Percentiles rank a stretch among this genome's conserved stretches.
phyloP scores from a whole-genome alignment of 1,139 yeast genomes.

The Diutina scorzettiae region DNA sequence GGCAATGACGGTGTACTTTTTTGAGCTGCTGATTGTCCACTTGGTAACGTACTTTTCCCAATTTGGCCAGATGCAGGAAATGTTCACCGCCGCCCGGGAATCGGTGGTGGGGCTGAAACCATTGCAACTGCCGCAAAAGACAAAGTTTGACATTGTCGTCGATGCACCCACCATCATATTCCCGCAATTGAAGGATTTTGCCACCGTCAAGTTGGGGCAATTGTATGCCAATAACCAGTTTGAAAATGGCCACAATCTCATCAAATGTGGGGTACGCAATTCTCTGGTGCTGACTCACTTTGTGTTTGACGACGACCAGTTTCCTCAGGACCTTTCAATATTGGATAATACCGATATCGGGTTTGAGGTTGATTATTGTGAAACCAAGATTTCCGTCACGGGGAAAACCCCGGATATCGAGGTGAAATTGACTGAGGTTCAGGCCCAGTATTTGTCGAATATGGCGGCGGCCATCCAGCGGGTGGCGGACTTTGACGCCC shows the following conservation, averaged over 20 bases:
- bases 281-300: constrained; percentile 18
- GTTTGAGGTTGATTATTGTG: constrained; percentile 49
- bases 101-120: constrained; percentile 57
- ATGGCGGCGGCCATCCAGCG: constrained; percentile 8
- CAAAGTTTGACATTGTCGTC: constrained; percentile 60
- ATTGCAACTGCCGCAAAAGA: constrained; percentile 44
- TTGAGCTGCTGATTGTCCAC: constrained; percentile 68
- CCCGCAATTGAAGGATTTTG: constrained; percentile 54
- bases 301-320: constrained; percentile 33
- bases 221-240: constrained; percentile 60
- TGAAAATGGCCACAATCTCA: constrained; percentile 31
- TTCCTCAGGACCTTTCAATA: constrained; percentile 33
- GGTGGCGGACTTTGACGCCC: not conserved
- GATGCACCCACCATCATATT: constrained; percentile 77
- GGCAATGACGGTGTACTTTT: constrained; percentile 60
- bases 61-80: constrained; percentile 74
- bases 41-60: constrained; percentile 58
- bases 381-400: constrained; percentile 39
- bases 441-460: constrained; percentile 46
- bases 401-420: constrained; percentile 61
- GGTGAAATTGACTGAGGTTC: constrained; percentile 66
- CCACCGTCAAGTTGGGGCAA: constrained; percentile 77
- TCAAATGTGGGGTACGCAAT: constrained; percentile 59
- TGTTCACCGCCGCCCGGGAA: constrained; percentile 80
- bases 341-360: constrained; percentile 58